These are phyloP conservation scores for Pseudocercospora musae DNA, from an alignment of 2,329 filamentous ascomycete species.

Conservation along the genomic window DNA sequence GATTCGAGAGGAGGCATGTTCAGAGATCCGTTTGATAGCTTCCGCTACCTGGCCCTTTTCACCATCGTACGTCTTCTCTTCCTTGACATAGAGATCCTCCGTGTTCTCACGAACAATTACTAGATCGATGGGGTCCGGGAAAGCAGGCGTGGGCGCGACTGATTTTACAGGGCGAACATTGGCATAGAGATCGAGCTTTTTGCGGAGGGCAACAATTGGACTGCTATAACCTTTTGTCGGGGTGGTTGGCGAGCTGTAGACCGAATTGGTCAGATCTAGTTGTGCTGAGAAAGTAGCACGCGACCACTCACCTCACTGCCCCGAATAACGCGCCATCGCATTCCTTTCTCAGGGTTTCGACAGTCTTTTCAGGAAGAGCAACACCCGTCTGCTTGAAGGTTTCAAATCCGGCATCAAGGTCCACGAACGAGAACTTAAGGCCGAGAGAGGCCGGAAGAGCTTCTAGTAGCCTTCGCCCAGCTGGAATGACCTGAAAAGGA, in stretches of 20 bases:
- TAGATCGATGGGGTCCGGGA: conserved; percentile 71
- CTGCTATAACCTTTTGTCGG: conserved; percentile 94
- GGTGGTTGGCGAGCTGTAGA: conserved; percentile 70
- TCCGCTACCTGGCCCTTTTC: conserved; percentile 81
- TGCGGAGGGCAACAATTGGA: conserved; percentile 94
- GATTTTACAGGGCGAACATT: conserved; percentile 96
- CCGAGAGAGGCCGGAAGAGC: conserved; percentile 86
- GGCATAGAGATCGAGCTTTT: conserved; percentile 90
- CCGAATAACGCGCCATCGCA: conserved; percentile 97
- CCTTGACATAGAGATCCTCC: conserved; percentile 96
- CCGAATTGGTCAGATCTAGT: neutral
- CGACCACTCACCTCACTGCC: conserved; percentile 61
- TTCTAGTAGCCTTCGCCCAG: conserved; percentile 87
- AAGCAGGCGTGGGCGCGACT: conserved; percentile 56
- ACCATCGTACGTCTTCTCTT: conserved; percentile 79
- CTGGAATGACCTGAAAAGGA: conserved; percentile 59
- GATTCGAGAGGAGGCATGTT: conserved; percentile 80
- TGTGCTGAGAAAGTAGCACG: neutral
- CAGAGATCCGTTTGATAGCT: conserved; percentile 94
- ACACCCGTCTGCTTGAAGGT: conserved; percentile 86
- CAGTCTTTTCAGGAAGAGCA: conserved; percentile 85
- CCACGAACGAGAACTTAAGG: conserved; percentile 89
- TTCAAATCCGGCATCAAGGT: conserved; percentile 90
- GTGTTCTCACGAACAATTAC: conserved; percentile 99
- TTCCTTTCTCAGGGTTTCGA: conserved; percentile 81